Conservation (phyloP, 2,329 filamentous ascomycete genomes). For the Septoria linicola region DNA sequence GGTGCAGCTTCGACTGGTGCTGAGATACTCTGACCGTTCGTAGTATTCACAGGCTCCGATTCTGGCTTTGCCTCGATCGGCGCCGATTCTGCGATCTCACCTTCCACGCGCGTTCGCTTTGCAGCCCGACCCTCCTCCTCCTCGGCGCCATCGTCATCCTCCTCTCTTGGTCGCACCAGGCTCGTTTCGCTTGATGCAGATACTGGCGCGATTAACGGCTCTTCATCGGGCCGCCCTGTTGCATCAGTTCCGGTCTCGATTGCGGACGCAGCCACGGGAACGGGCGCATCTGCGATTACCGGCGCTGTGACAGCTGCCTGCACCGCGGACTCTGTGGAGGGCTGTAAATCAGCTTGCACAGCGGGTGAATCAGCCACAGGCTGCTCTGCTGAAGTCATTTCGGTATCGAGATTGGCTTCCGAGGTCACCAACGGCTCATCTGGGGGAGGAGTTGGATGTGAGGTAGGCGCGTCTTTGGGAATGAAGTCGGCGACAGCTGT, state of each 20-base stretch:
- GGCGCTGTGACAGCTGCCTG: conserved; percentile 15
- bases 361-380: conserved; percentile 11
- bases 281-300: conserved; percentile 5
- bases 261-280: conserved; percentile 9
- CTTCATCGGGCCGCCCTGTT: not conserved
- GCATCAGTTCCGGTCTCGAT: not conserved
- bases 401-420: conserved; percentile 32
- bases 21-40: not conserved
- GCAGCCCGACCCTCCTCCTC: conserved; percentile 62
- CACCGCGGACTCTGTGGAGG: conserved; percentile 16
- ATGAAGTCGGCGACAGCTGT: conserved; percentile 46
- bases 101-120: conserved; percentile 76
- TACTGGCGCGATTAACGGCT: conserved; percentile 9
- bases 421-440: conserved; percentile 41
- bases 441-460: conserved; percentile 45
- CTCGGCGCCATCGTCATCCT: conserved; percentile 62
- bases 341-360: conserved; percentile 16
- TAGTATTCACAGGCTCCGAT: not conserved
- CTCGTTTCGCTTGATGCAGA: conserved; percentile 52
- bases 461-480: conserved; percentile 43
- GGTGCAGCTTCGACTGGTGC: not conserved
- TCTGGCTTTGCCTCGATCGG: conserved; percentile 1
- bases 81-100: conserved; percentile 10
- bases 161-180: conserved; percentile 69
- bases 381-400: conserved; percentile 29